Conservation (phyloP, 2,329 filamentous ascomycete species). For the Diaporthe australafricana region DNA sequence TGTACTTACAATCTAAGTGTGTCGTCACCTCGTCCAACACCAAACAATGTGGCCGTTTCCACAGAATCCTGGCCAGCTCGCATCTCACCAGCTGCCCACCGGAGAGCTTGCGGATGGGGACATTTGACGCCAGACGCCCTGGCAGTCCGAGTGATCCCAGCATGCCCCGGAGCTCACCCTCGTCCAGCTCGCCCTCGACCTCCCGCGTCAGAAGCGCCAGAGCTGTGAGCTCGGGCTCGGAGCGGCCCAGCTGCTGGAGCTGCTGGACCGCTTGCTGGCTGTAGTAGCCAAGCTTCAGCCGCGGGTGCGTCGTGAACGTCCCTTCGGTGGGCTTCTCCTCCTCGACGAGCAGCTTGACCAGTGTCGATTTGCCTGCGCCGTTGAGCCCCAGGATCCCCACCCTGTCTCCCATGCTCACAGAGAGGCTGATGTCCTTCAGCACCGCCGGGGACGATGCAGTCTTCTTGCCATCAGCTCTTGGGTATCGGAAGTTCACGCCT, state of each 20-base stretch:
- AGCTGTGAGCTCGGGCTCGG: constrained; percentile 69
- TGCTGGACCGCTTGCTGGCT: constrained; percentile 82
- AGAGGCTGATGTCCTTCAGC: constrained; percentile 73
- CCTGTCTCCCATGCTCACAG: constrained; percentile 78
- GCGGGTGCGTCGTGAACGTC: constrained; percentile 73
- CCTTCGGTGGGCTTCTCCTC: constrained; percentile 69
- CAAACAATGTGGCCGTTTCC: constrained; percentile 76
- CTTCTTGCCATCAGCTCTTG: constrained; percentile 43
- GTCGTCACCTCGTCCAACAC: constrained; percentile 87
- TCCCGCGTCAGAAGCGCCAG: constrained; percentile 71
- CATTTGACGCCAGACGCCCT: constrained; percentile 77
- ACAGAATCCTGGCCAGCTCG: constrained; percentile 77
- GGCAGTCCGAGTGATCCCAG: constrained; percentile 77
- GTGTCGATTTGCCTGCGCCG: constrained; percentile 83
- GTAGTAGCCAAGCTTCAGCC: constrained; percentile 80
- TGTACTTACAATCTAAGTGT: constrained; percentile 73
- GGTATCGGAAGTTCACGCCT: constrained; percentile 74
- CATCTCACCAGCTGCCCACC: constrained; percentile 80
- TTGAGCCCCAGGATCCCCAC: constrained; percentile 84
- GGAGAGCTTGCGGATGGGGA: constrained; percentile 78
- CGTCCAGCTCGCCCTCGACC: constrained; percentile 63
- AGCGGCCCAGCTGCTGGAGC: constrained; percentile 66
- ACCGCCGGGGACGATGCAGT: constrained; percentile 51
- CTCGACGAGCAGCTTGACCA: constrained; percentile 78
- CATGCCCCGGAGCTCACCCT: constrained; percentile 75